Evolutionary conservation across 495 filamentous ascomycete species (phyloP), one percentile per base, ranked within the genome.

Genomic region (Zalerion maritima): DNA sequence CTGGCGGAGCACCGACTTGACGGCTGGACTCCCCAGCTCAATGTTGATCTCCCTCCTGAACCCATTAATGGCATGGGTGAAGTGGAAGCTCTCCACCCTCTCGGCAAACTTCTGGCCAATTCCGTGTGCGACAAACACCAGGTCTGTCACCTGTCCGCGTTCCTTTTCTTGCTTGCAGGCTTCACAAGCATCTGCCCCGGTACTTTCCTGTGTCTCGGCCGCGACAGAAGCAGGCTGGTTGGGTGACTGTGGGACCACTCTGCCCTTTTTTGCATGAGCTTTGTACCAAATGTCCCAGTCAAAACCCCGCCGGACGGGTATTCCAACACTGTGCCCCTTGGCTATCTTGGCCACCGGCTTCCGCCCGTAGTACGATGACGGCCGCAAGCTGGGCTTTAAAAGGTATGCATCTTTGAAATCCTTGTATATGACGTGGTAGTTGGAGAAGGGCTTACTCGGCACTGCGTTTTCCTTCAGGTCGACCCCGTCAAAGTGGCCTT

Each of bases 41-140:
- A 87, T 61, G 38, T 94, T 93, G 26, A 96, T 60, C 8, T 75
- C 66, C 31, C 86, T 70, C n/a, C 89, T 72, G 35, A 97, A 85
- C 0, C 75, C 65, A 42, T 94, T 94, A 44, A 94, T 86, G 3
- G 81, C 78, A 47, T 94, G 85, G 0, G 89, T 96, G 46, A 97
- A 97, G 43, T 94, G 80, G 41, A 81, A 97, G 47, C 83, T 94
- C 47, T 96, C 89, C 27, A 97, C 78, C 10, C 86, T 67, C 41
- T 97, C 84, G 0, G 84, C 89, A n/a, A 96, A 59, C 45, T 96
- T 94, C 48, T 97, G 89, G 0, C 89, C 89, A 28, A 97, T 94
- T 8, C 86, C 89, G 47, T 97, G 89, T 24, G 91, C 81, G 14
- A 94, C 79, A 10, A 97, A 56, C 11, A 94, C 67, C 13, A 97